phyloP scores from a whole-genome alignment of 352 stramenopile species.

The Globisporangium okanoganense region DNA sequence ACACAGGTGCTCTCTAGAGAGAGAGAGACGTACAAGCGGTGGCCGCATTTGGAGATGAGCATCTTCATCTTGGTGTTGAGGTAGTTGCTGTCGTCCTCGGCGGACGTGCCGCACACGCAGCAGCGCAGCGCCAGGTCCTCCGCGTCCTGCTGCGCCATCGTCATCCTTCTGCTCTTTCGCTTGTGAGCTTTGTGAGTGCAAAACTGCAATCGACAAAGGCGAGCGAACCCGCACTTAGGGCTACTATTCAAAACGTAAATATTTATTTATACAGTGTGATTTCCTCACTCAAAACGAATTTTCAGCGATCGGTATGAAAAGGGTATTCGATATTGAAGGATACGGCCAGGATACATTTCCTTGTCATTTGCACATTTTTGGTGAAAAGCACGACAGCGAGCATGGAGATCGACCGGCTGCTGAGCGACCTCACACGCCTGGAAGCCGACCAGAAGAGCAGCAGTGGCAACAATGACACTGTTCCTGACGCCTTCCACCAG shows the following conservation, averaged over 20 bases:
- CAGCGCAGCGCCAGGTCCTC: slow-evolving; percentile 80
- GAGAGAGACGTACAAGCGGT: slow-evolving; percentile 73
- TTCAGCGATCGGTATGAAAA: background rate
- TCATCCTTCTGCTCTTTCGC: slow-evolving; percentile 13
- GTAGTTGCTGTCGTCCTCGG: slow-evolving; percentile 85
- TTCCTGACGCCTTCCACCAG: slow-evolving; percentile 25
- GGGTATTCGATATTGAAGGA: background rate
- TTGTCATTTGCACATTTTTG: background rate
- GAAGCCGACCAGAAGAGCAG: background rate
- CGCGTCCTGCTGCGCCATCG: slow-evolving; percentile 39
- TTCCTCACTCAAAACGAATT: background rate
- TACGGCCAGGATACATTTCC: slow-evolving; percentile 1
- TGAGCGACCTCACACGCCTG: slow-evolving; percentile 39
- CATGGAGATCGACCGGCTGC: slow-evolving; percentile 29
- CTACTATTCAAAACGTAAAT: background rate
- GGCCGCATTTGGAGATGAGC: slow-evolving; percentile 88
- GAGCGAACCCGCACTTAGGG: background rate
- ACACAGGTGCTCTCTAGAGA: background rate
- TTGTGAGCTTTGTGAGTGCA: background rate
- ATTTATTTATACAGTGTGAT: slow-evolving; percentile 2
- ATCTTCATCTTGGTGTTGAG: slow-evolving; percentile 92
- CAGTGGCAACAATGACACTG: background rate
- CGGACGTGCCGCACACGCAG: slow-evolving; percentile 85
- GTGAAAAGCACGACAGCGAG: background rate
- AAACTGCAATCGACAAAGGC: background rate